A percentile compares a stretch with the other conserved stretches of the same genome.
Evolutionary conservation across 306 rosid genomes (phyloP).

Genomic region (Ochetophila trinervis): DNA sequence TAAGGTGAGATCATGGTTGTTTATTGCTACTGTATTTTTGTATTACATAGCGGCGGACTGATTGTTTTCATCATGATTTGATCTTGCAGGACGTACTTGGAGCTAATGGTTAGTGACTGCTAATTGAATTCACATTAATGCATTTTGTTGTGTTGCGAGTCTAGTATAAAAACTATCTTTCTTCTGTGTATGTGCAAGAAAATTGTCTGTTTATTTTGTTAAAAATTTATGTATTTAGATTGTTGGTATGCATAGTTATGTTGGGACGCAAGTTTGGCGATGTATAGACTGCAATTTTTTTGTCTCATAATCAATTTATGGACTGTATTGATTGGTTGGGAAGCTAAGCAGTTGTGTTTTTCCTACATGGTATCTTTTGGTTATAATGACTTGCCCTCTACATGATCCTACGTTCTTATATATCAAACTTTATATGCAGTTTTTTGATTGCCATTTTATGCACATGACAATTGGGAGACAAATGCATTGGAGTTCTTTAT

Average conservation of each 20-base stretch:
- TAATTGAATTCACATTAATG: not conserved
- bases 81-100: conserved; percentile 47
- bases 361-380: too few species aligned
- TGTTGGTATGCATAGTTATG: not conserved
- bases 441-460: too few species aligned
- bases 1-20: conserved; percentile 37
- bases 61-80: conserved; percentile 12
- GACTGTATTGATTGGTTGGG: too few species aligned
- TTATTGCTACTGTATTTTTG: conserved; percentile 1
- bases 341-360: too few species aligned
- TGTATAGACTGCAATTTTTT: too few species aligned
- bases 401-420: too few species aligned
- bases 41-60: conserved; percentile 4
- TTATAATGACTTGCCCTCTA: too few species aligned
- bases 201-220: not conserved
- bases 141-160: not conserved
- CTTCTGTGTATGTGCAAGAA: not conserved
- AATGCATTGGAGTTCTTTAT: not conserved
- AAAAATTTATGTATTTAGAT: not conserved
- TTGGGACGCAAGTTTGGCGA: too few species aligned
- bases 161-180: not conserved
- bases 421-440: too few species aligned
- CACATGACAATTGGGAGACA: not conserved
- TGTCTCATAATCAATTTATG: too few species aligned
- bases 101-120: conserved; percentile 46